Evolutionary conservation across 164 flowering plant genomes (phyloP), one percentile per base, ranked within the genome.

Genomic region (Saururus chinensis): DNA sequence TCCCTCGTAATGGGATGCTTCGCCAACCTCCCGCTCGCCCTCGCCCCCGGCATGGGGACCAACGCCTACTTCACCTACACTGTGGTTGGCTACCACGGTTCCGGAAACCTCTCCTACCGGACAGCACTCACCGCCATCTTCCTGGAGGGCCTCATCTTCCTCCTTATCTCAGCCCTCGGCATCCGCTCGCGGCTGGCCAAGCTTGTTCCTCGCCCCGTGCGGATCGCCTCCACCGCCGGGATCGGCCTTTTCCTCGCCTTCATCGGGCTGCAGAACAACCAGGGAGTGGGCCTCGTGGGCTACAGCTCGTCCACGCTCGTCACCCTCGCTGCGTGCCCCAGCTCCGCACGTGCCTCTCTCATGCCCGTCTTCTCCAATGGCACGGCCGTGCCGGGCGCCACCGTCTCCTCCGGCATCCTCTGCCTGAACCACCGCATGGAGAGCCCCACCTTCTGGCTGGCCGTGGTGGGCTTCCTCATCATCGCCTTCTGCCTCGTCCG

Each of bases 1-100:
- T 88, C 87, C 40, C 56, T 87, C 8, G 82, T 89, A 40, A 88
- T 92, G 96, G 98, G 98, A 0, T 60, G 66, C 14, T 78, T 92
- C 23, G 98, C 95, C 0, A 92, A 92, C 61, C 79, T 92, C 0
- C 98, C 98, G 0, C 64, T 92, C 13, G 96, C 81, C 0, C 60
- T 92, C 20, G 98, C 98, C 10, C 96, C 98, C 7, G 98, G 96
- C 0, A 92, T 87, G 98, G 98, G 98, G 0, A 68, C 95, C 11
- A 92, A 89, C 71, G 95, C 96, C 6, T 92, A 92, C 51, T 89
- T 92, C 67, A 85, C 98, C 0, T 92, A 92, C 76, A 84, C 92
- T 0, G 92, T 89, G 37, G 98, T 92, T n/a, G 96, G 96, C 3
- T 89, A 76, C 62, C 98, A 92, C 70, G 98, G 98, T 45, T 82